Base-by-base conservation (phyloP, 306 rosid species). In the Trifolium subterraneum region DNA sequence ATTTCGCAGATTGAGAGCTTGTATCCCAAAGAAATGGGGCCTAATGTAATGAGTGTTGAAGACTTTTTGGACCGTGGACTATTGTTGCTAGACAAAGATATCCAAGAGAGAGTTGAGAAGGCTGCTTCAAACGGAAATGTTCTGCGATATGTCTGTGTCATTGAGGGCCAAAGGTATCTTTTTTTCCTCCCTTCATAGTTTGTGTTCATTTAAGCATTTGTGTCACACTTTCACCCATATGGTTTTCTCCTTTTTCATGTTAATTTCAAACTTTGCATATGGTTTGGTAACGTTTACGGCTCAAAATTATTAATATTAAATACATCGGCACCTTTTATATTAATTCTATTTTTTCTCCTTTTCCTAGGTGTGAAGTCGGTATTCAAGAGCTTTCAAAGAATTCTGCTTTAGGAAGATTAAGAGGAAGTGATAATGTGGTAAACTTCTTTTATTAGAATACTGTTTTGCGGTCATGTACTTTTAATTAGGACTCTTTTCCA, bases 401-500 rank as follows among this genome's bases (percentile, higher is more conserved):
- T 86, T 91, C 97, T 84, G 75, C 96, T 38, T 45, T 91, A 23
- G 98, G 98, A 87, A 89, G 97, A 79, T 81, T 93, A 65, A 88
- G 89, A 86, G 98, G 98, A 88, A 93, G 98, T 82, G 97, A 93
- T 81, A 93, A 91, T 83, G 88, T 93, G 90, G 98, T 89, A 85
- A 72, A 85, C 74, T 59, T 79, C 56, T 64, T 58, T 64, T 44
- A 44, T 54, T 69, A 68, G 71, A 39, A 60, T 29, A 12, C 15
- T 16, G 31, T 63, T 7, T 52, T 33, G 8, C n/a, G 65, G 39
- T 58, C 31, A 8, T 19, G 44, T 14, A 23, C 55, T 66, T 39
- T 59, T 74, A 16, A 20, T 60, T 7, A 27, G 41, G 12, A 41
- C 29, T 79, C 9, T 59, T 79, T 54, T 54, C 51, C 31, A 51